Conservation (phyloP, 495 filamentous ascomycete genomes). For the Penicillium fimorum region DNA sequence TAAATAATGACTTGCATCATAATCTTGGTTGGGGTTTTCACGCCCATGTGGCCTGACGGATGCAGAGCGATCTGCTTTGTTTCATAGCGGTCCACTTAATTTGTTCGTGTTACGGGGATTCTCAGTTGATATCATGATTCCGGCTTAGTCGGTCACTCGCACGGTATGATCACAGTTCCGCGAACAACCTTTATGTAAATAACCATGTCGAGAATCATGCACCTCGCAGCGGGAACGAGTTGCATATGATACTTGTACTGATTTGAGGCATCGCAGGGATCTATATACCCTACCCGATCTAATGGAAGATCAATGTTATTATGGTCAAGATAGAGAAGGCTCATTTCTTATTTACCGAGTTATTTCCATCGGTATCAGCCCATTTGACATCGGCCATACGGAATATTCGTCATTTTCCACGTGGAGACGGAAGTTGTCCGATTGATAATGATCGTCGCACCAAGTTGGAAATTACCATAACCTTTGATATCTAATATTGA, state of each 20-base stretch:
- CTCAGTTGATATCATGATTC: neutral
- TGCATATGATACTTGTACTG: neutral
- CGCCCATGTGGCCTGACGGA: neutral
- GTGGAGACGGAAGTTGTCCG: conserved; percentile 9
- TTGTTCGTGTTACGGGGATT: neutral
- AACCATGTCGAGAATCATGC: neutral
- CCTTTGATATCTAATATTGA: neutral
- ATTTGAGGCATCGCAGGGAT: neutral
- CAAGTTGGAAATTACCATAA: neutral
- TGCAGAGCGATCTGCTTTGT: conserved; percentile 5
- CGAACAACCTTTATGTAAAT: neutral
- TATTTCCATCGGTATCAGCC: neutral
- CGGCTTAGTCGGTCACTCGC: neutral
- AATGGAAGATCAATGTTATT: neutral
- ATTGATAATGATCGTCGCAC: conserved; percentile 7
- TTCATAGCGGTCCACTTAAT: neutral
- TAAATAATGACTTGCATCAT: conserved; percentile 5
- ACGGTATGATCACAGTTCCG: neutral
- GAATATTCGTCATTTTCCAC: conserved; percentile 1
- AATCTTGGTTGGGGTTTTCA: conserved; percentile 3
- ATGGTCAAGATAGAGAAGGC: neutral
- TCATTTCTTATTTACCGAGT: neutral
- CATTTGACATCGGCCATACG: neutral
- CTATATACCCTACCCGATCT: neutral
- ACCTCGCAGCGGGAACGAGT: neutral